Evolutionary conservation across 371 early-diverging fungal species (phyloP).

Genomic region (Mucor indicus): DNA sequence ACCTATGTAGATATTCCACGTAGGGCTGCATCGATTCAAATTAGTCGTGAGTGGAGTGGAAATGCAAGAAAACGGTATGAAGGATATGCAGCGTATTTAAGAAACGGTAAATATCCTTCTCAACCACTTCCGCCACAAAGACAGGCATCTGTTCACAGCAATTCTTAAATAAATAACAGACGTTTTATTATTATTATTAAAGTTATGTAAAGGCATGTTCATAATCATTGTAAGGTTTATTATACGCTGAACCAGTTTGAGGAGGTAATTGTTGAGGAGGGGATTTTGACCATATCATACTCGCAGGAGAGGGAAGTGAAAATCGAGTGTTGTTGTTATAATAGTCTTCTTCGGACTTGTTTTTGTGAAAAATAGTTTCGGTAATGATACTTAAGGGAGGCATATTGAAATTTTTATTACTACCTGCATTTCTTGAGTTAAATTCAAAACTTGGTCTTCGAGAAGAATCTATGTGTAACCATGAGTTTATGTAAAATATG

Average conservation of each 20-base stretch:
- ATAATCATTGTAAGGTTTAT: too few relatives aligned
- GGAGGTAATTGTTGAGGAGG: too few relatives aligned
- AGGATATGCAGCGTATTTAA: slow-evolving; percentile 45
- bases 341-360: too few relatives aligned
- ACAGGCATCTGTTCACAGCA: too few relatives aligned
- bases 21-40: slow-evolving; percentile 39
- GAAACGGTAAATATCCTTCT: slow-evolving; percentile 32
- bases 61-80: slow-evolving; percentile 45
- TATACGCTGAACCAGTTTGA: neutral
- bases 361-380: too few relatives aligned
- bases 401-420: too few relatives aligned
- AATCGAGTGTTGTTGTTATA: neutral
- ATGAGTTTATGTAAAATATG: too few relatives aligned
- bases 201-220: too few relatives aligned
- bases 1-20: slow-evolving; percentile 49
- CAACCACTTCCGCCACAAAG: neutral
- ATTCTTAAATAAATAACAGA: too few relatives aligned
- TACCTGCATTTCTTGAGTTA: slow-evolving; percentile 2
- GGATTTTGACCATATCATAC: slow-evolving; percentile 2
- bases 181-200: too few relatives aligned
- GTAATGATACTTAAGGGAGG: too few relatives aligned
- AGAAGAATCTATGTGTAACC: slow-evolving; percentile 12
- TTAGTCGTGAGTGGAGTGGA: slow-evolving; percentile 33
- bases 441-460: slow-evolving; percentile 8
- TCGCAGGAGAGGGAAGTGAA: slow-evolving; percentile 8